Percentiles rank a stretch among this genome's conserved stretches.
Conservation (phyloP, 371 early-diverging fungal genomes). For the Lichtheimia hyalospora region DNA sequence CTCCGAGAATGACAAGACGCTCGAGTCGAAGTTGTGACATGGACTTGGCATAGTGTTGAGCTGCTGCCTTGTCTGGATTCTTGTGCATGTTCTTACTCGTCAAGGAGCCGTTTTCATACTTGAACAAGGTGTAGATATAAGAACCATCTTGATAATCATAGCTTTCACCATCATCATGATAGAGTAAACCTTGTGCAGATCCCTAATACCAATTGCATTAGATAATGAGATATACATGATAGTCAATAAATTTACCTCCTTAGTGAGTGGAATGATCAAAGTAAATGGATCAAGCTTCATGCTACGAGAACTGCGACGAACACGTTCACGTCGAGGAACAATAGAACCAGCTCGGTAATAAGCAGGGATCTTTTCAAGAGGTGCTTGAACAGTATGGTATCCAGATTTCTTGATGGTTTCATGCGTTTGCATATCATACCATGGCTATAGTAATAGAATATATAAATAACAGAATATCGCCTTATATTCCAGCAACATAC, state of each 20-base stretch:
- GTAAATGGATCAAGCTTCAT: conserved; percentile 92
- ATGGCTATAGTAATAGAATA: conserved; percentile 41
- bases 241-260: conserved; percentile 22
- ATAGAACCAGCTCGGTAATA: conserved; percentile 88
- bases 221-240: neutral
- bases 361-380: conserved; percentile 78
- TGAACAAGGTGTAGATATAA: conserved; percentile 57
- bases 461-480: neutral
- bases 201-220: conserved; percentile 34
- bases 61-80: conserved; percentile 15
- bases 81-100: conserved; percentile 27
- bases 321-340: conserved; percentile 82
- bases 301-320: conserved; percentile 79
- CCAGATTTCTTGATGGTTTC: conserved; percentile 45
- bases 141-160: conserved; percentile 68
- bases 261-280: conserved; percentile 77
- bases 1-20: conserved; percentile 43
- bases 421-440: conserved; percentile 78
- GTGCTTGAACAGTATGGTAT: conserved; percentile 55
- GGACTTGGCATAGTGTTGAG: conserved; percentile 23
- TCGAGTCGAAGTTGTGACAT: conserved; percentile 41
- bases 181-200: conserved; percentile 74
- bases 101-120: conserved; percentile 28
- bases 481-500: conserved; percentile 11
- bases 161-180: conserved; percentile 91